Evolutionary conservation across 139 green algal genomes (phyloP).

Genomic region (Chlorella sp.): DNA sequence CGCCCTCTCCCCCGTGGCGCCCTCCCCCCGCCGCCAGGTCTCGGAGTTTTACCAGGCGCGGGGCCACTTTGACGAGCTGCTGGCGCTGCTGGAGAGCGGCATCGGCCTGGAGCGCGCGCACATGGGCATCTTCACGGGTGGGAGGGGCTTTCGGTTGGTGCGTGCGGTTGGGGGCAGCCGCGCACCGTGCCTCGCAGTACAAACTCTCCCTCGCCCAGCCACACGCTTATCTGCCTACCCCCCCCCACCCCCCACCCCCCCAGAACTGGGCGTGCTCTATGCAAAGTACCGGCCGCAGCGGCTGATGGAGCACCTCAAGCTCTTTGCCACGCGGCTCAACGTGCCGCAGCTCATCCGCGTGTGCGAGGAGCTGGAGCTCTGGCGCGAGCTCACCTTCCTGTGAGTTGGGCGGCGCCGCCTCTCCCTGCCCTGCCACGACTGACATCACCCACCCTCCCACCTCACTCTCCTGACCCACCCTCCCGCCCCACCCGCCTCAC

Average conservation of each 20-base stretch:
- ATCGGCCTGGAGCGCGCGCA: constrained; percentile 98
- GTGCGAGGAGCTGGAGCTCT: constrained; percentile 95
- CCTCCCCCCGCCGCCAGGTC: constrained; percentile 30
- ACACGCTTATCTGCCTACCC: too few relatives aligned
- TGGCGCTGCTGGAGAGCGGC: constrained; percentile 93
- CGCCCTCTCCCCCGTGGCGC: not conserved
- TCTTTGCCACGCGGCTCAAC: constrained; percentile 96
- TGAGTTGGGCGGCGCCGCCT: not conserved
- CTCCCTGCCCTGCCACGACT: not conserved
- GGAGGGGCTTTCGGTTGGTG: too few relatives aligned
- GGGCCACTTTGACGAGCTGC: constrained; percentile 93
- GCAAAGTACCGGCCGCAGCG: constrained; percentile 79
- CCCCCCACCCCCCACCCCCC: too few relatives aligned
- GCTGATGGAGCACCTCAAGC: constrained; percentile 99
- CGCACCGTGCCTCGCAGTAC: too few relatives aligned
- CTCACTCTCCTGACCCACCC: too few relatives aligned
- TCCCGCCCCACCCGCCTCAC: too few relatives aligned
- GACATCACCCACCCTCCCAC: too few relatives aligned
- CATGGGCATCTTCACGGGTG: constrained; percentile 99
- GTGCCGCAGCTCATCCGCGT: constrained; percentile 96
- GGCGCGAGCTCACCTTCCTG: constrained; percentile 96
- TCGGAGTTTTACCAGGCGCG: constrained; percentile 94
- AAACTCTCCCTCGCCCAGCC: too few relatives aligned
- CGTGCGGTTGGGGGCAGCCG: too few relatives aligned
- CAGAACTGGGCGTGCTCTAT: constrained; percentile 94